These are phyloP conservation scores for Neofusicoccum sp. DNA, from an alignment of 2,329 filamentous ascomycete species.

Conservation along the genomic window DNA sequence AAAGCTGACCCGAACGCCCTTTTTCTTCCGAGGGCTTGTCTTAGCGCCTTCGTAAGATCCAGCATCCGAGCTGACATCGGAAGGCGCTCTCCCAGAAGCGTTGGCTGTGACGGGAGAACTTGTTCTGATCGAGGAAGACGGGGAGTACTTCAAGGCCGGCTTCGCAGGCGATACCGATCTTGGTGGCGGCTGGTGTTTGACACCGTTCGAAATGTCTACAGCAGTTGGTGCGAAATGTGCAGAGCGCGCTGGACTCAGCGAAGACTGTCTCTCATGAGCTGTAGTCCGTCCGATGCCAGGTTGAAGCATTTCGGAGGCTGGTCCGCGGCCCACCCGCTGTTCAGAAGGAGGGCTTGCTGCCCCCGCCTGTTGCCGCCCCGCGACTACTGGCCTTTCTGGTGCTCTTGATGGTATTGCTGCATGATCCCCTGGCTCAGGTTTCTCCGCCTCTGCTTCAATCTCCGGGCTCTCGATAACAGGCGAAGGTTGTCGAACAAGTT, in stretches of 20 bases:
- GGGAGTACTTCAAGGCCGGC: conserved; percentile 68
- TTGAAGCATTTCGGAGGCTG: background rate
- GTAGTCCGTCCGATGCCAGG: background rate
- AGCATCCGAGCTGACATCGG: conserved; percentile 35
- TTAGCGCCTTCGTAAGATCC: conserved; percentile 24
- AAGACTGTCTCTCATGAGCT: conserved; percentile 34
- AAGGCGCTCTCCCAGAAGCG: conserved; percentile 27
- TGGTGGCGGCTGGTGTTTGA: conserved; percentile 67
- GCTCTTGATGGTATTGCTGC: conserved; percentile 7
- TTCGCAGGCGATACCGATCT: conserved; percentile 74
- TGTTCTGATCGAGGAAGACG: conserved; percentile 49
- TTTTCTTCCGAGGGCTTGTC: conserved; percentile 53
- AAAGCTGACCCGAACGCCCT: conserved; percentile 73
- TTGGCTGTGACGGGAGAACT: conserved; percentile 31
- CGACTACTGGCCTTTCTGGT: conserved; percentile 16
- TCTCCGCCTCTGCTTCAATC: conserved; percentile 37
- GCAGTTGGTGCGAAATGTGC: conserved; percentile 64
- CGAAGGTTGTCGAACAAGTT: conserved; percentile 41
- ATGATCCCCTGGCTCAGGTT: background rate
- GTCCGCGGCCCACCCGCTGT: conserved; percentile 24
- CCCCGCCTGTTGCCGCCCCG: background rate
- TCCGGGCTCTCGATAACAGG: conserved; percentile 49
- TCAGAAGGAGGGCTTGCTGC: conserved; percentile 12
- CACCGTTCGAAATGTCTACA: conserved; percentile 50
- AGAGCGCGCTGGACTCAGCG: conserved; percentile 62